Base-by-base conservation (phyloP, 2,329 filamentous ascomycete species). In the Arthrobotrys sinensis region DNA sequence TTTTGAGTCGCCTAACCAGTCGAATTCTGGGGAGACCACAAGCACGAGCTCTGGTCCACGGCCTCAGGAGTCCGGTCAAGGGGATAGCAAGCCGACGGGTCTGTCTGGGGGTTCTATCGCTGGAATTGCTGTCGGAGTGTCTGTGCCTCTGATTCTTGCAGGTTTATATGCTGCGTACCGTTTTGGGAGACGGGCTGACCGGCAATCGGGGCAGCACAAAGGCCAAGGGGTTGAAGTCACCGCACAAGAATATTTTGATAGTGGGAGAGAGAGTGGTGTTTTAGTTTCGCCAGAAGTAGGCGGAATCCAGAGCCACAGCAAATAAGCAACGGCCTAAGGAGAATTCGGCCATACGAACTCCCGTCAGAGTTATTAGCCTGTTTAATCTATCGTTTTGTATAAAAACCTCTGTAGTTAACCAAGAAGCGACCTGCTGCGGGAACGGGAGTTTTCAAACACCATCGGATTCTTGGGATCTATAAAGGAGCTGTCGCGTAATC, bases 91-190 rank as follows among this genome's bases (percentile, higher is more conserved):
- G 4, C 36, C 52, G 8, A 40, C 14, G 2, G 46, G 46, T 10
- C 34, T 70, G 14, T 76, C 72, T 19, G 65, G 65, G 7, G 72
- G 72, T 21, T 64, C 72, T 12, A 69, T 76, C 24, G 63, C 72
- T 14, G 72, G 72, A 2, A 76, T 76, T 8, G 55, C 40, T 48
- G 16, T 70, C 28, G 72, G 65, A 0, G 65, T 76, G 12, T 45
- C 52, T 10, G 40, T 75, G 21, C 72, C 65, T 36, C 10, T 76
- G 5, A 55, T 70, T 19, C 24, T 64, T 14, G 65, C 40, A 6
- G 65, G 72, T 4, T 24, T 76, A 4, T 76, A 65, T 40, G 16
- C 50, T 64, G 48, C 55, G 5, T 76, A 76, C 63, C 32, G 64
- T 11, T 50, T 76, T 34, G 65, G 65, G 32, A 76, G 34, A 38